A percentile compares a stretch with the other conserved stretches of the same genome.
Evolutionary conservation across 2,329 filamentous ascomycete genomes (phyloP).

Genomic region (Byssochlamys sp.): DNA sequence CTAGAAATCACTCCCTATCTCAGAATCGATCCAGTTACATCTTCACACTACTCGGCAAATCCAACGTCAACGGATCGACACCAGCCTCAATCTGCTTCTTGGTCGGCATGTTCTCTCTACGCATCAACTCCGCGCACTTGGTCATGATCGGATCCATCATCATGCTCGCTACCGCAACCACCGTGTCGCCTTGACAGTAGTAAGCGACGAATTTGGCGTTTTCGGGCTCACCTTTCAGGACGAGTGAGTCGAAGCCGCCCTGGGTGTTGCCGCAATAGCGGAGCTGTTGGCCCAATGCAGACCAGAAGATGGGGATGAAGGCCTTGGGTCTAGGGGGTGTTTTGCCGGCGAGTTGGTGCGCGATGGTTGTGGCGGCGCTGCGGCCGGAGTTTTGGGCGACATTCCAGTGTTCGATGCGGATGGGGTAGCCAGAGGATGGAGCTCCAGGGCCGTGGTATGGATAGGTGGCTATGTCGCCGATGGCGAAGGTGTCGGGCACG

Average conservation of each 20-base stretch:
- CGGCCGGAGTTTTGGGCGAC: constrained; percentile 90
- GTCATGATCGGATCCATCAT: constrained; percentile 76
- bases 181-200: constrained; percentile 54
- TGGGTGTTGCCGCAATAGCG: constrained; percentile 85
- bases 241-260: constrained; percentile 74
- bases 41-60: constrained; percentile 14
- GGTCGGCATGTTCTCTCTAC: constrained; percentile 66
- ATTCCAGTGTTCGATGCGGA: constrained; percentile 96
- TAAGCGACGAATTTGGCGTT: constrained; percentile 57
- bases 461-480: constrained; percentile 91
- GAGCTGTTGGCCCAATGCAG: constrained; percentile 76
- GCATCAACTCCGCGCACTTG: constrained; percentile 78
- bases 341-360: constrained; percentile 34
- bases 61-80: constrained; percentile 32
- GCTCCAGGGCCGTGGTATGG: constrained; percentile 87
- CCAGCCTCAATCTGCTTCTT: constrained; percentile 64
- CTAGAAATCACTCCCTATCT: not conserved
- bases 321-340: constrained; percentile 48
- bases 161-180: constrained; percentile 88
- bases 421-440: constrained; percentile 45
- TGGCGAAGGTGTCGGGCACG: constrained; percentile 69
- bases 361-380: constrained; percentile 66
- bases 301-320: constrained; percentile 96
- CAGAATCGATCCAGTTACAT: constrained; percentile 5
- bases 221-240: constrained; percentile 66